These are phyloP conservation scores for Saccharomyces mikatae DNA, from an alignment of 805 yeast species.

Conservation along the genomic window DNA sequence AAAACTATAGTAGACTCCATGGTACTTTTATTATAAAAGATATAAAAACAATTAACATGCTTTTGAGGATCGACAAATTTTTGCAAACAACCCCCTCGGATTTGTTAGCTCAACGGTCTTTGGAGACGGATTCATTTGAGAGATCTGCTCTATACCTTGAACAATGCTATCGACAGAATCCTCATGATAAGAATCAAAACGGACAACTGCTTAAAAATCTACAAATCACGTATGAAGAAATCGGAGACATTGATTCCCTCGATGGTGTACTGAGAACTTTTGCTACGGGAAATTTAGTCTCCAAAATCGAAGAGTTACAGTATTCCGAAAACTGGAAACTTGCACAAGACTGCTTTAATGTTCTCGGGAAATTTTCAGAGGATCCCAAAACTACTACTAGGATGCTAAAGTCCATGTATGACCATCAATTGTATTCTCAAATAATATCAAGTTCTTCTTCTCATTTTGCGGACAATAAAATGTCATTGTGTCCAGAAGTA, in stretches of 20 bases:
- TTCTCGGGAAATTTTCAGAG: constrained; percentile 39
- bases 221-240: constrained; percentile 75
- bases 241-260: constrained; percentile 83
- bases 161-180: constrained; percentile 48
- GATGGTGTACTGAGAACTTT: constrained; percentile 76
- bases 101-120: constrained; percentile 66
- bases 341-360: constrained; percentile 78
- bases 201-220: constrained; percentile 38
- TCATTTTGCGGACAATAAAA: constrained; percentile 35
- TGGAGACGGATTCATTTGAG: constrained; percentile 79
- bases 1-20: constrained; percentile 23
- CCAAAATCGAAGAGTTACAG: constrained; percentile 71
- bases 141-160: constrained; percentile 82
- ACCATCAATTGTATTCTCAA: constrained; percentile 68
- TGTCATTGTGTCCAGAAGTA: constrained; percentile 23
- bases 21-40: constrained; percentile 26
- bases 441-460: constrained; percentile 47
- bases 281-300: constrained; percentile 60
- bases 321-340: constrained; percentile 80
- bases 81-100: constrained; percentile 54
- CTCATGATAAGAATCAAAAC: constrained; percentile 26
- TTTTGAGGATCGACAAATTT: constrained; percentile 38
- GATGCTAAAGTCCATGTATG: constrained; percentile 60
- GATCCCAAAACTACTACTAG: constrained; percentile 40
- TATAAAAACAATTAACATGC: constrained; percentile 15